phyloP scores from a whole-genome alignment of 306 rosid species.

The Malus fusca region DNA sequence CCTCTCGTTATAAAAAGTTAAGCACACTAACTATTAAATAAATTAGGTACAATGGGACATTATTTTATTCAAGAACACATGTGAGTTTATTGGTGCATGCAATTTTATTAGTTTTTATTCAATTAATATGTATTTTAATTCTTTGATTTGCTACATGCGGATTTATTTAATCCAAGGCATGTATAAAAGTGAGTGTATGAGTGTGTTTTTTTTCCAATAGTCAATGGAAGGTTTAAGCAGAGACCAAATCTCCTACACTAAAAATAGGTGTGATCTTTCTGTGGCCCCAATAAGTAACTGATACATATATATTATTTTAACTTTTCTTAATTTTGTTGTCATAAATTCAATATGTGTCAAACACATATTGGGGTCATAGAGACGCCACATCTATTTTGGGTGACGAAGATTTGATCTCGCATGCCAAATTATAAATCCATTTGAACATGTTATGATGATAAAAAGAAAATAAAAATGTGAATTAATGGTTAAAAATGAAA shows the following conservation, averaged over 20 bases:
- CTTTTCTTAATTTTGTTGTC: no score
- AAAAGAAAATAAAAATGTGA: not conserved
- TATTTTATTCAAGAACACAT: not conserved
- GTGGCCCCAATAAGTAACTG: no score
- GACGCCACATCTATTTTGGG: no score
- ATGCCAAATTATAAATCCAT: not conserved
- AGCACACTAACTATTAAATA: no score
- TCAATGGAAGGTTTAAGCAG: not conserved
- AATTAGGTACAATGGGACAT: not conserved
- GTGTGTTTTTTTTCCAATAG: not conserved
- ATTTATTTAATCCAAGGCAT: not conserved
- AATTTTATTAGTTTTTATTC: not conserved
- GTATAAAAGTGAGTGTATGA: not conserved
- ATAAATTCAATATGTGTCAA: no score
- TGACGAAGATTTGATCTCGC: no score
- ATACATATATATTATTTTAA: no score
- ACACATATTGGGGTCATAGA: no score
- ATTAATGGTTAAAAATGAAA: not conserved
- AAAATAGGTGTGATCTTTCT: rapidly evolving
- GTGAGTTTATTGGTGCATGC: not conserved
- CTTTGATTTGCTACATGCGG: not conserved
- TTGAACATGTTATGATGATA: not conserved
- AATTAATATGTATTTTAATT: not conserved
- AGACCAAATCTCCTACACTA: no score
- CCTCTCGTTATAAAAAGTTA: no score